A percentile compares a stretch with the other conserved stretches of the same genome.
phyloP scores from a whole-genome alignment of 1,284 basidiomycete genomes.

The Trichosporon faecale region DNA sequence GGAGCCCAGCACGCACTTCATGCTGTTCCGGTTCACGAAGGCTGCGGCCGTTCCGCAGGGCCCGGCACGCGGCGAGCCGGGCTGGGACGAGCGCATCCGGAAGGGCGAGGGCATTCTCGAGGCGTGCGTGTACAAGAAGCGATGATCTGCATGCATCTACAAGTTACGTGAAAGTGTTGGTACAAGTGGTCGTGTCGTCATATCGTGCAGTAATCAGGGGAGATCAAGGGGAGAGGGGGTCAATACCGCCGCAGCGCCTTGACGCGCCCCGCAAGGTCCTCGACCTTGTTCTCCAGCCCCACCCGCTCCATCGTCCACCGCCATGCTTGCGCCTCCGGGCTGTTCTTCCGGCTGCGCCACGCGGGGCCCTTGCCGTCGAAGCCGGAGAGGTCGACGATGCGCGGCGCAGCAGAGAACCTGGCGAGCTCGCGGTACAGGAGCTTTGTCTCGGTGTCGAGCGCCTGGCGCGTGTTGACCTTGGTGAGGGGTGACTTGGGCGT shows the following conservation, averaged over 20 bases:
- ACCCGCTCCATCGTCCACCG: constrained; percentile 72
- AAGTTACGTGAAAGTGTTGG: background rate
- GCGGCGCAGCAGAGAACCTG: constrained; percentile 70
- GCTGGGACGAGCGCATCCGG: constrained; percentile 63
- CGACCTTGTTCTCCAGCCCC: constrained; percentile 64
- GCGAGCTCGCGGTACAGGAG: constrained; percentile 77
- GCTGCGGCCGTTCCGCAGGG: constrained; percentile 54
- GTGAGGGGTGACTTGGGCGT: constrained; percentile 44
- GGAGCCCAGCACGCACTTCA: constrained; percentile 80
- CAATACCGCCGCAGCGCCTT: constrained; percentile 14
- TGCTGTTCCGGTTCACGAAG: constrained; percentile 79
- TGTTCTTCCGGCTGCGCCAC: constrained; percentile 73
- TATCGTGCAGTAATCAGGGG: background rate
- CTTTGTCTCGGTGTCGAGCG: constrained; percentile 74
- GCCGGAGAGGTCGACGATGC: constrained; percentile 74
- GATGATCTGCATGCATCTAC: constrained; percentile 54
- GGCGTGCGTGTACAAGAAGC: constrained; percentile 94
- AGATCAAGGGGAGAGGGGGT: background rate
- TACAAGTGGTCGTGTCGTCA: constrained; percentile 8
- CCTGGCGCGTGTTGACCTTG: constrained; percentile 56
- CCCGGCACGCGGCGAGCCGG: constrained; percentile 55
- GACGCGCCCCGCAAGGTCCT: constrained; percentile 56
- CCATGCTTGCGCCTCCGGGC: constrained; percentile 72
- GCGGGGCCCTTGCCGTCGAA: constrained; percentile 39
- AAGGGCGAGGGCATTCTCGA: constrained; percentile 68